Evolutionary conservation across 495 filamentous ascomycete genomes (phyloP).

Genomic region (Melanomma pulvis-pyrius): DNA sequence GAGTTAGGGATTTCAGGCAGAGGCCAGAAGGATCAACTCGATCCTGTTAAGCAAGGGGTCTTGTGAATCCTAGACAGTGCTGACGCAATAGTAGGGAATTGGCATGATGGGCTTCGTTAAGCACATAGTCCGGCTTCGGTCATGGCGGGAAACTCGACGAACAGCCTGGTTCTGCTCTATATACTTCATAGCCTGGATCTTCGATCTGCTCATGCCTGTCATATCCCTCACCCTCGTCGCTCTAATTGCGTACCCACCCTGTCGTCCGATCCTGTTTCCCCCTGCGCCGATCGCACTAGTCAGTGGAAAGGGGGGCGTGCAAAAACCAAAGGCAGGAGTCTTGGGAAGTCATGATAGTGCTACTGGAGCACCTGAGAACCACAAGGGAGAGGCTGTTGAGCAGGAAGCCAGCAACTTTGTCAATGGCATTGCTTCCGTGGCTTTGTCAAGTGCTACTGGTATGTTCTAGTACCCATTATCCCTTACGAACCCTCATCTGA

Average conservation of each 20-base stretch:
- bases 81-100: constrained; percentile 51
- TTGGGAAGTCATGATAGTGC: constrained; percentile 76
- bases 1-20: neutral
- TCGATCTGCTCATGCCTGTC: constrained; percentile 72
- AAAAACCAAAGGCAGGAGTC: constrained; percentile 70
- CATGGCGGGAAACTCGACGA: constrained; percentile 73
- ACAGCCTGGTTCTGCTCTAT: constrained; percentile 68
- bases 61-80: neutral
- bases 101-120: constrained; percentile 67
- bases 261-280: constrained; percentile 71
- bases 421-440: constrained; percentile 72
- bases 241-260: constrained; percentile 67
- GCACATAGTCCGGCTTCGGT: constrained; percentile 75
- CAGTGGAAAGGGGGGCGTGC: constrained; percentile 62
- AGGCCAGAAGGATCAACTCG: too few species aligned
- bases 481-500: neutral
- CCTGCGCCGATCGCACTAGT: constrained; percentile 70
- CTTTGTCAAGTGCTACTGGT: constrained; percentile 67
- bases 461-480: neutral
- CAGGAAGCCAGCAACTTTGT: constrained; percentile 83
- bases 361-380: constrained; percentile 80
- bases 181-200: constrained; percentile 74
- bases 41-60: neutral
- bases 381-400: constrained; percentile 86
- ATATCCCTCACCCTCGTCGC: constrained; percentile 60